phyloP scores from a whole-genome alignment of 768 basidiomycete genomes.

The Termitomyces eurrhizus region DNA sequence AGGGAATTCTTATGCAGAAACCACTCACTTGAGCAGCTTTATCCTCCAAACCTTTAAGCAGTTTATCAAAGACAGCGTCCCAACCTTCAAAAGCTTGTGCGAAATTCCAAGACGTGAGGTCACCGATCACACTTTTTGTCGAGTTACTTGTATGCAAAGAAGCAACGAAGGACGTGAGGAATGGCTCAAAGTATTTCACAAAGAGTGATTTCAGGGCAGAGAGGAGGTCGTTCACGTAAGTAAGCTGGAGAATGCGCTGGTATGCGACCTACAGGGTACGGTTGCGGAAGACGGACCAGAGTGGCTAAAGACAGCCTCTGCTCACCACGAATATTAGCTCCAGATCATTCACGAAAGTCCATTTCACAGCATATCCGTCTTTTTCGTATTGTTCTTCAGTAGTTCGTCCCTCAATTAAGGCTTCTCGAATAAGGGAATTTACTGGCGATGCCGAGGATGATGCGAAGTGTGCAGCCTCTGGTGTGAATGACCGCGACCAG shows the following conservation, averaged over 20 bases:
- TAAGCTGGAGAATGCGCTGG: slow-evolving; percentile 91
- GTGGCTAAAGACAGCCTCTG: slow-evolving; percentile 11
- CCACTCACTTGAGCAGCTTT: slow-evolving; percentile 61
- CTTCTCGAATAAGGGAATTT: slow-evolving; percentile 85
- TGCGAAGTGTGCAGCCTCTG: slow-evolving; percentile 68
- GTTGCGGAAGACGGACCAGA: slow-evolving; percentile 5
- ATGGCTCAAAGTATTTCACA: slow-evolving; percentile 80
- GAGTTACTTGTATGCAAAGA: slow-evolving; percentile 66
- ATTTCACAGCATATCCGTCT: slow-evolving; percentile 91
- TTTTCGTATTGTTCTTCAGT: slow-evolving; percentile 85
- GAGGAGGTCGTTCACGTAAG: slow-evolving; percentile 90
- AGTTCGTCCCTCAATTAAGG: slow-evolving; percentile 86
- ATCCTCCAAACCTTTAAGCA: slow-evolving; percentile 70
- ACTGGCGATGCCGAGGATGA: slow-evolving; percentile 76
- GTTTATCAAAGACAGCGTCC: slow-evolving; percentile 76
- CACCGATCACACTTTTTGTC: slow-evolving; percentile 36
- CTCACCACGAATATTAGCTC: slow-evolving; percentile 95
- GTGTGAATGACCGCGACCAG: slow-evolving; percentile 95
- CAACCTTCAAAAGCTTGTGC: slow-evolving; percentile 68
- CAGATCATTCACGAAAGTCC: slow-evolving; percentile 93
- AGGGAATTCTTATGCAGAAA: slow-evolving; percentile 2
- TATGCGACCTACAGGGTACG: slow-evolving; percentile 72
- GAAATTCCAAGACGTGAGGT: slow-evolving; percentile 61
- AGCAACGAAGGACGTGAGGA: slow-evolving; percentile 78
- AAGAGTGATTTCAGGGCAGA: slow-evolving; percentile 79